Base-by-base conservation (phyloP, 73 alveolate species). In the Blepharisma stoltei region DNA sequence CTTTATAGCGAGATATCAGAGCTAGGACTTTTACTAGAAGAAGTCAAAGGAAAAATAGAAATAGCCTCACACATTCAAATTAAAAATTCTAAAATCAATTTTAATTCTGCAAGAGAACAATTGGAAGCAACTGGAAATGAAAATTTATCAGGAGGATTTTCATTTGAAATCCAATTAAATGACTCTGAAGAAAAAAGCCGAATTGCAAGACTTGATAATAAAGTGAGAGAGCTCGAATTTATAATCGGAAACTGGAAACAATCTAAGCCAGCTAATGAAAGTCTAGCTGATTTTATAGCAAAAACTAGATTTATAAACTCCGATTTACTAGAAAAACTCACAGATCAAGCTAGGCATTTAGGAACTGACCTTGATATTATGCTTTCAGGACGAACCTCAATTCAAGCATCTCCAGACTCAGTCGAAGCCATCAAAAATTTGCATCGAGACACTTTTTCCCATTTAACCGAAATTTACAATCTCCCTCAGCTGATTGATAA, bases 291-390 rank as follows among this genome's bases (percentile, higher is more conserved):
- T n/a, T 60, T 60, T 38, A 20, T 60, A 11, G 48, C 37, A 60
- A 60, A 60, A 25, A 25, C 73, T 18, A 0, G 23, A 25, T 60
- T 60, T 60, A 8, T 60, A 25, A 60, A 60, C 46, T 18, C 46
- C 3, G 73, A 60, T n/a, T 60, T 60, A 9, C 73, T 60, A 11
- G 73, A 60, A n/a, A 14, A 38, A 18, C 14, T 60, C 14, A 60
- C 14, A 60, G 73, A 60, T 4, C 73, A 60, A 25, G 73, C 73
- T 18, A 60, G 73, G 4, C 73, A 60, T 25, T 38, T 60, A n/a
- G 73, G 73, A 38, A 60, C 73, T 25, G 73, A 60, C 46, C 46
- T 60, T 3, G 46, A 60, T 25, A 60, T 60, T 25, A 18, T 60
- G 48, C 45, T 60, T 18, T 60, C 73, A 25, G 23, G 49, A 0